Evolutionary conservation across 345 rosid species (phyloP), one percentile per base, ranked within the genome.

Genomic region (Laguncularia racemosa): DNA sequence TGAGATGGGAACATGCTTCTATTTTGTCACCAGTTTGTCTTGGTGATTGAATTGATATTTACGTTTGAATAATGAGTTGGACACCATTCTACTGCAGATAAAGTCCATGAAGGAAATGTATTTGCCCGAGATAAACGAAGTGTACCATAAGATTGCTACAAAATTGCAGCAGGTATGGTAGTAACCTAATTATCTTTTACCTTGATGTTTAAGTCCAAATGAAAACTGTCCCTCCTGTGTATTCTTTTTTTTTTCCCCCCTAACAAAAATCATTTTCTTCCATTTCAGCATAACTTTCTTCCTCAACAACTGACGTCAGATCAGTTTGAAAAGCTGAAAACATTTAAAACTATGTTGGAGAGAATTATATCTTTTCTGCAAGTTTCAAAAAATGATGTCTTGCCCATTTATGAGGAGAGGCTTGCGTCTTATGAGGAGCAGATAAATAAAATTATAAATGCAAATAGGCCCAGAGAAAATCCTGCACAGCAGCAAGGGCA

Each of bases 221-320:
- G 9, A 7, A 33, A 33, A 33, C 6, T 33, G 40, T n/a, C 9
- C 40, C 40, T 33, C 28, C 28, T 9, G 44, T 58, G 15, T 58
- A 48, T 14, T 12, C 48, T 20, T 52, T 33, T 46, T 21, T 12
- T 23, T 14, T 46, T 13, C 18, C 8, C 47, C 47, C 2, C 14
- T 6, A 6, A 48, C 13, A 46, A 20, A 46, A 15, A 1, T 28
- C 15, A 20, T 19, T 5, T n/a, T 21, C 52, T 44, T 44, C 33
- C 52, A 57, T 57, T 61, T 44, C 74, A 79, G 86, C 85, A 80
- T 58, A 91, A 86, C 60, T 69, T 89, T 61, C 71, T 80, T 74
- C 81, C 78, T 11, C 89, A 76, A 50, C 97, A 67, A 54, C 81
- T 84, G 38, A 89, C 82, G 73, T 62, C 83, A 51, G 92, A 87